A percentile compares a stretch with the other conserved stretches of the same genome.
Evolutionary conservation across 176 grass and related monocot species (phyloP).

Genomic region (Triticum urartu): DNA sequence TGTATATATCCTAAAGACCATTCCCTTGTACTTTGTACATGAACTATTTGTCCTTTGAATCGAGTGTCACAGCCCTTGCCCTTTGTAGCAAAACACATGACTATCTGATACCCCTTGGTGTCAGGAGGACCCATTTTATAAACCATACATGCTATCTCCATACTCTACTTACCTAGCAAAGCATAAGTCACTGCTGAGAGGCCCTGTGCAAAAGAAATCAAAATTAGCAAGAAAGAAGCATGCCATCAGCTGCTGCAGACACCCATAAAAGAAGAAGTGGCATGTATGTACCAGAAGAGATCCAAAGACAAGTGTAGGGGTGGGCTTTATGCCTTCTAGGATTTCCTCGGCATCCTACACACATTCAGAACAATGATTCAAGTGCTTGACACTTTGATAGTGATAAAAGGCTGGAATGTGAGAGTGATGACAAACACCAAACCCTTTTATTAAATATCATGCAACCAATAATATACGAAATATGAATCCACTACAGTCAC

Average conservation of each 20-base stretch:
- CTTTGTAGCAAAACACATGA: background rate
- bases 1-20: background rate
- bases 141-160: background rate
- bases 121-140: background rate
- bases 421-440: background rate
- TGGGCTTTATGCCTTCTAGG: conserved; percentile 76
- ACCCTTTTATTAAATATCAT: background rate
- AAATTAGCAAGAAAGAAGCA: conserved; percentile 29
- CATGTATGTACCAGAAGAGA: conserved; percentile 55
- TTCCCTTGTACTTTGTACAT: background rate
- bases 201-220: conserved; percentile 53
- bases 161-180: conserved; percentile 64
- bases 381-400: background rate
- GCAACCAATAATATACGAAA: background rate
- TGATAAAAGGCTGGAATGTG: background rate
- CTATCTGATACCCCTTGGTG: background rate
- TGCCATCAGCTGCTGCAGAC: background rate
- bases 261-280: background rate
- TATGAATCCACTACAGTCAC: background rate
- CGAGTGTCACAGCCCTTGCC: background rate
- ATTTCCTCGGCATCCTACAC: conserved; percentile 90
- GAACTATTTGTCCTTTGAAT: background rate
- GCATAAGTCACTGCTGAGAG: conserved; percentile 68
- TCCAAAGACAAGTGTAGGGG: conserved; percentile 68
- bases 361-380: conserved; percentile 31